These are phyloP conservation scores for Rhodotorula kratochvilovae DNA, from an alignment of 768 basidiomycete species.

Conservation along the genomic window DNA sequence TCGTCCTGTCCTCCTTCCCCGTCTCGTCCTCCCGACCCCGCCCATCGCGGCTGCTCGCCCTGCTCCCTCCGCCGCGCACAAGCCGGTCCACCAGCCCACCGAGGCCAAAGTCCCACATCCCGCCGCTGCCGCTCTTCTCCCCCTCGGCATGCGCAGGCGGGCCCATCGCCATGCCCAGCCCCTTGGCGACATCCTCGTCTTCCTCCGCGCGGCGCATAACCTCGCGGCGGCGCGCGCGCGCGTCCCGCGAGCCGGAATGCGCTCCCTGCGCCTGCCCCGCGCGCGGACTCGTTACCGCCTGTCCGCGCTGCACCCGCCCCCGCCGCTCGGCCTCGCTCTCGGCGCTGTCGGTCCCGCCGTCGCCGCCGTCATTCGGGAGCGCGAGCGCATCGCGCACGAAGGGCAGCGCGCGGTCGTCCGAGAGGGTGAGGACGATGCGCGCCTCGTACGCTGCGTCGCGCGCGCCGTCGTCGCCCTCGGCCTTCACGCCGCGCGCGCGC, in stretches of 20 bases:
- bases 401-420: slow-evolving; percentile 32
- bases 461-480: not conserved
- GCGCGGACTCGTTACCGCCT: not conserved
- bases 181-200: not conserved
- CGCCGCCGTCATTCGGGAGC: not conserved
- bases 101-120: slow-evolving; percentile 2
- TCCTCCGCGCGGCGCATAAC: not conserved
- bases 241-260: slow-evolving; percentile 22
- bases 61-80: not conserved
- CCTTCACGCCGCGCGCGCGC: not conserved
- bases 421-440: slow-evolving; percentile 32
- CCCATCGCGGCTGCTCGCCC: not conserved
- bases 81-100: slow-evolving; percentile 10
- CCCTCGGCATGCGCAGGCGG: not conserved
- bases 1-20: not conserved
- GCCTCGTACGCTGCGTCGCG: not conserved
- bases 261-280: not conserved
- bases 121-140: not conserved
- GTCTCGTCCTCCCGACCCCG: not conserved
- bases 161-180: slow-evolving; percentile 27
- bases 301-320: not conserved
- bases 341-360: not conserved
- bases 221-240: not conserved
- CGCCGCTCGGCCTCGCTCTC: not conserved
- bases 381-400: slow-evolving; percentile 32